These are phyloP conservation scores for Ilyonectria robusta DNA, from an alignment of 2,329 filamentous ascomycete genomes.

Conservation along the genomic window DNA sequence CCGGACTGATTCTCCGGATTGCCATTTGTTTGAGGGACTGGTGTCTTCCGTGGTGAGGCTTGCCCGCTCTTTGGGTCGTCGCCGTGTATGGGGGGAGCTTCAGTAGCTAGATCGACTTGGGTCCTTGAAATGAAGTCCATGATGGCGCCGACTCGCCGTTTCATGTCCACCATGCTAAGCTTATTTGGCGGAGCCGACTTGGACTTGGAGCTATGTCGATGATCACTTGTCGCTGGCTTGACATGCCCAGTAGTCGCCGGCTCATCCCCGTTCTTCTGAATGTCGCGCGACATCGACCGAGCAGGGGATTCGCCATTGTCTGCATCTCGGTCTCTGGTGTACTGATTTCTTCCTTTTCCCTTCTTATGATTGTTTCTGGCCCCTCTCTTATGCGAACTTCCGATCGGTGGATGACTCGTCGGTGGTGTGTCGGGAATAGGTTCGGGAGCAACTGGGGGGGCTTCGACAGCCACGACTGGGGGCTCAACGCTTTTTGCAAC, in stretches of 20 bases:
- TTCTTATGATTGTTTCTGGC: constrained; percentile 75
- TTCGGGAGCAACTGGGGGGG: constrained; percentile 48
- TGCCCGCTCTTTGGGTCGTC: constrained; percentile 56
- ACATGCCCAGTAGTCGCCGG: constrained; percentile 49
- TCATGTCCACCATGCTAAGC: constrained; percentile 90
- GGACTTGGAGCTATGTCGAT: constrained; percentile 68
- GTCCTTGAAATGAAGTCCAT: constrained; percentile 92
- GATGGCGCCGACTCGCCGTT: constrained; percentile 85
- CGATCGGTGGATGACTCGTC: constrained; percentile 61
- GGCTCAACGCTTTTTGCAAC: constrained; percentile 51
- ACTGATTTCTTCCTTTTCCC: constrained; percentile 83
- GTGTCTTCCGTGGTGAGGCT: constrained; percentile 56
- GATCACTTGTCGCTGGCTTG: constrained; percentile 58
- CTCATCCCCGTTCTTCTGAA: constrained; percentile 55
- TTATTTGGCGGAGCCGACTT: constrained; percentile 72
- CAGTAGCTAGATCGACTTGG: constrained; percentile 87
- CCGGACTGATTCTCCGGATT: constrained; percentile 45
- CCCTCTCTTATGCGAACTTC: constrained; percentile 69
- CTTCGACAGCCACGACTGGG: constrained; percentile 44
- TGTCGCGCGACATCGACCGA: constrained; percentile 68
- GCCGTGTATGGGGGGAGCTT: constrained; percentile 64
- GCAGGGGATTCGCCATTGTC: constrained; percentile 71
- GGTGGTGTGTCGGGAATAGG: constrained; percentile 58
- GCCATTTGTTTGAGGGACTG: constrained; percentile 55
- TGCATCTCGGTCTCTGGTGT: constrained; percentile 80